These are phyloP conservation scores for Paecilomyces variotii DNA, from an alignment of 2,329 filamentous ascomycete species.

Conservation along the genomic window DNA sequence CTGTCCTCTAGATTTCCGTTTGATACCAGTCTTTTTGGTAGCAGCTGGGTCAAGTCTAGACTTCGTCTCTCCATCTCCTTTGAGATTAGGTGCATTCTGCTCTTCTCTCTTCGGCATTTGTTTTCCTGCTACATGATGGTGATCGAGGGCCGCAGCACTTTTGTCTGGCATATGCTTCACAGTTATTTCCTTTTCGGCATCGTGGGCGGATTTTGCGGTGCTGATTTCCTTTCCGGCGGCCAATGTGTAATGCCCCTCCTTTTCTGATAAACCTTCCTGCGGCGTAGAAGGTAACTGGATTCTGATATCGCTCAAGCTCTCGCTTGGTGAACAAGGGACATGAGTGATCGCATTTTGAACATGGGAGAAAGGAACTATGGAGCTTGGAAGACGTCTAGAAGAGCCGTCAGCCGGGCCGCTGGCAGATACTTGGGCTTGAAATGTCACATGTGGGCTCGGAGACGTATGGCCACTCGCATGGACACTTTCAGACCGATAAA, in stretches of 20 bases:
- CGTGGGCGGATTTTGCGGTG: neutral
- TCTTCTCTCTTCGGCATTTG: neutral
- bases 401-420: constrained; percentile 1
- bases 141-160: neutral
- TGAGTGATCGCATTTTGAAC: constrained; percentile 14
- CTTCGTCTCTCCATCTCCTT: neutral
- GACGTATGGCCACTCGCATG: constrained; percentile 4
- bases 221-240: neutral
- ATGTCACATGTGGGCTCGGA: neutral
- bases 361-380: constrained; percentile 27
- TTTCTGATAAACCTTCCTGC: constrained; percentile 4
- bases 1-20: constrained; percentile 11
- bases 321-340: constrained; percentile 9
- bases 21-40: constrained; percentile 3
- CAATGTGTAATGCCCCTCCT: neutral
- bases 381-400: constrained; percentile 2
- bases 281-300: constrained; percentile 19
- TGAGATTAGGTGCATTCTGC: neutral
- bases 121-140: neutral
- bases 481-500: constrained; percentile 11
- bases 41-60: neutral
- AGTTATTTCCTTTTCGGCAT: neutral
- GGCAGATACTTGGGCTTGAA: neutral
- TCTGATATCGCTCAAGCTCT: constrained; percentile 20
- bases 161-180: neutral